Evolutionary conservation across 2,329 filamentous ascomycete species (phyloP).

Genomic region (Leptographium lundbergii): DNA sequence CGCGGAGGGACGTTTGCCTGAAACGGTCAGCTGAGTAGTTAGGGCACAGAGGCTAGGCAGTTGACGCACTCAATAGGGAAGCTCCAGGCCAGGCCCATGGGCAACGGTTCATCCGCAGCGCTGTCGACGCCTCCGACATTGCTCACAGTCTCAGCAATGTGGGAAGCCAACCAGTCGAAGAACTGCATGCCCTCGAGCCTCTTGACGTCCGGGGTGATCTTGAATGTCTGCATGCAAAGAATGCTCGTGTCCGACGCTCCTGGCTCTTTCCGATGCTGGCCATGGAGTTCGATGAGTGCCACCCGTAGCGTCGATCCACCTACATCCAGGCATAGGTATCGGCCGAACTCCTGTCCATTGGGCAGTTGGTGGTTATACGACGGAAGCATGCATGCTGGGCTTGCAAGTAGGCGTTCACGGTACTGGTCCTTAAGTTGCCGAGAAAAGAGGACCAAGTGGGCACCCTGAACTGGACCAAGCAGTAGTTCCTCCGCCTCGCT

Average conservation of each 20-base stretch:
- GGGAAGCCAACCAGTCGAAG: constrained; percentile 56
- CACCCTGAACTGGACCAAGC: constrained; percentile 31
- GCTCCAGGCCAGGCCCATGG: constrained; percentile 54
- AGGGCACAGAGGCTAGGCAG: background rate
- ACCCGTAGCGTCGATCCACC: constrained; percentile 56
- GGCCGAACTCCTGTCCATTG: constrained; percentile 44
- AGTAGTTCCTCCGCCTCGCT: constrained; percentile 41
- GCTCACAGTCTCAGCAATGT: constrained; percentile 43
- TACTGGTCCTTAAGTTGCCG: constrained; percentile 41
- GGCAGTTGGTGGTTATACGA: constrained; percentile 54
- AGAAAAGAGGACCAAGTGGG: constrained; percentile 33
- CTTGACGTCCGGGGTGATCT: constrained; percentile 43
- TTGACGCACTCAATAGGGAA: constrained; percentile 53
- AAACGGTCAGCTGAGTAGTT: constrained; percentile 1
- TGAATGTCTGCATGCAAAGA: constrained; percentile 40
- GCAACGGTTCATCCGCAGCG: constrained; percentile 30
- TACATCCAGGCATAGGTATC: constrained; percentile 53
- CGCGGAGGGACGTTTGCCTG: constrained; percentile 51
- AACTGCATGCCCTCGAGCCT: constrained; percentile 44
- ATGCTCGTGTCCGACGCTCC: constrained; percentile 29
- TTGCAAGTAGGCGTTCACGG: constrained; percentile 34
- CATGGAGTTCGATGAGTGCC: constrained; percentile 47
- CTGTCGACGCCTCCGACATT: constrained; percentile 24
- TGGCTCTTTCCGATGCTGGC: constrained; percentile 23
- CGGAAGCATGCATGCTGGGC: constrained; percentile 49